Percentiles rank a stretch among this genome's conserved stretches.
Evolutionary conservation across 176 grass and related monocot species (phyloP).

Genomic region (Sorghum bicolor): DNA sequence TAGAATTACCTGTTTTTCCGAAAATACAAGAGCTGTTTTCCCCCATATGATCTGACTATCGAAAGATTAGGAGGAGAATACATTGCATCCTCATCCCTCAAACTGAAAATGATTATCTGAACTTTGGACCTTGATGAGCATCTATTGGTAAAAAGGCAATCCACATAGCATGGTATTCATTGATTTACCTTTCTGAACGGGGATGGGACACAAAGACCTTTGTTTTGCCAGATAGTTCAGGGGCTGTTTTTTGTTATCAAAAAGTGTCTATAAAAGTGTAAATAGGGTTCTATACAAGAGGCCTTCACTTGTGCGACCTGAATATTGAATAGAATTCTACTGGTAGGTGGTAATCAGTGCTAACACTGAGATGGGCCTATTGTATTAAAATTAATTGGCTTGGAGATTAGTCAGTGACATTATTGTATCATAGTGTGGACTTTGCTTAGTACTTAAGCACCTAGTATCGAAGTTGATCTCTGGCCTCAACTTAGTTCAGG

Average conservation of each 20-base stretch:
- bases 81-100: background rate
- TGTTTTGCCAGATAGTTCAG: background rate
- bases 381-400: background rate
- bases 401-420: background rate
- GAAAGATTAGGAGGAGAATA: background rate
- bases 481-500: background rate
- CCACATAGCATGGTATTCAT: background rate
- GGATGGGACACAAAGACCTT: background rate
- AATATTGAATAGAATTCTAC: background rate
- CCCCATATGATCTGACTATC: background rate
- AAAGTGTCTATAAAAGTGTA: background rate
- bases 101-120: background rate
- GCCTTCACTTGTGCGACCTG: background rate
- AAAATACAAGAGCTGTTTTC: background rate
- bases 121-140: background rate
- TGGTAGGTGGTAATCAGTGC: background rate
- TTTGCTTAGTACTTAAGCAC: background rate
- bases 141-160: background rate
- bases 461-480: background rate
- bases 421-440: background rate
- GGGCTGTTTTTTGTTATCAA: background rate
- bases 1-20: background rate
- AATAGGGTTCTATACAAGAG: background rate
- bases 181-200: conserved; percentile 12
- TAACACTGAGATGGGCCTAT: background rate